Base-by-base conservation (phyloP, 352 stramenopile genomes). In the Globisporangium sylvaticum region DNA sequence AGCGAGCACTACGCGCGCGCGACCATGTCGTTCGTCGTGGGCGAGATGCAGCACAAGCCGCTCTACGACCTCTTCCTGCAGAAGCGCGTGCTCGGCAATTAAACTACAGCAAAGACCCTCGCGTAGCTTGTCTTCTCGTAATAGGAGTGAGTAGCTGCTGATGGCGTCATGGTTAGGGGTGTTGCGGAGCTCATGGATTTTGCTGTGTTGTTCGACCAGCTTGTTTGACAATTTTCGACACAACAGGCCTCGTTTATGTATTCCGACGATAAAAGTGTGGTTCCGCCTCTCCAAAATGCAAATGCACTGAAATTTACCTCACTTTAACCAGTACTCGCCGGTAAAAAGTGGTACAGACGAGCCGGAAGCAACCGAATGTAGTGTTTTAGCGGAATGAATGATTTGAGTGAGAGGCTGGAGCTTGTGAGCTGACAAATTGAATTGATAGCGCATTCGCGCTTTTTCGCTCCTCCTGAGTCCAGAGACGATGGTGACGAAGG, bases 21-120 rank as follows among this genome's bases (percentile, higher is more conserved):
- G 52, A 91, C 79, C 29, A 69, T 96, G 37, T 89, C 88, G 18
- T 90, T 84, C 48, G 77, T 86, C 32, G 74, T 96, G 39, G 88
- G 88, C 24, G 84, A 94, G 63, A 75, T 90, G 74, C 87, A 94
- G 66, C 88, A 96, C 72, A 87, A 91, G 69, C 73, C 81, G 34
- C 66, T 96, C 8, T 87, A 79, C 63, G 75, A 89, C 20, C 72
- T 87, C 52, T 87, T 93, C 58, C 72, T 78, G 22, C 74, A 85
- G 68, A 77, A 87, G 50, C 73, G 73, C 52, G 80, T 85, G 50
- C 31, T 67, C 14, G 50, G 50, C 29, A 48, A 22, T 5, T 37
- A 32, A 32, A 32, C 29, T 32, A 32, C n/a, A n/a, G n/a, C n/a
- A n/a, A n/a, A n/a, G n/a, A n/a, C n/a, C n/a, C n/a, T n/a, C n/a